These are phyloP conservation scores for Epithele typhae DNA, from an alignment of 768 basidiomycete species.

Conservation along the genomic window DNA sequence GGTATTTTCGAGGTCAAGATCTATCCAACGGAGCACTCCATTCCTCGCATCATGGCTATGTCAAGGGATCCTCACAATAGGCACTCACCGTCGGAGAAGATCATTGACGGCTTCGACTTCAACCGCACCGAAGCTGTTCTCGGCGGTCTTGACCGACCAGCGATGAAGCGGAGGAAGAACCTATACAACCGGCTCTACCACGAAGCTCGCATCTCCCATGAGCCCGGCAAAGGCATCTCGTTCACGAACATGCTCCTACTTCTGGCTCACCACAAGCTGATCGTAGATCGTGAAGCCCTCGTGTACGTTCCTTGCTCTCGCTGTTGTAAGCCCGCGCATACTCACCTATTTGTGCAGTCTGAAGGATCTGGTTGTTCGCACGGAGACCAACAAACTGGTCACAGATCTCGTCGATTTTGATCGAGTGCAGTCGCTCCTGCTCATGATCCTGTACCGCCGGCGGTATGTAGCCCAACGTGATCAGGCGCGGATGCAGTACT, in stretches of 20 bases:
- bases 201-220: conserved; percentile 75
- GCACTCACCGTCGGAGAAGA: conserved; percentile 28
- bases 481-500: conserved; percentile 30
- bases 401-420: conserved; percentile 83
- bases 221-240: conserved; percentile 75
- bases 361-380: conserved; percentile 74
- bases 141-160: conserved; percentile 56
- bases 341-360: conserved; percentile 58
- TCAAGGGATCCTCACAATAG: conserved; percentile 38
- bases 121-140: conserved; percentile 55
- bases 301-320: conserved; percentile 64
- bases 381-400: conserved; percentile 74
- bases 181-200: conserved; percentile 78
- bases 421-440: conserved; percentile 75
- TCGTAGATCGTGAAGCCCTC: conserved; percentile 84
- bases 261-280: conserved; percentile 87
- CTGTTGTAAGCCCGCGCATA: no score
- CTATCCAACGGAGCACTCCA: conserved; percentile 67
- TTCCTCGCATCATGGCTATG: conserved; percentile 52
- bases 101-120: conserved; percentile 57
- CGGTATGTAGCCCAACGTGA: conserved; percentile 56
- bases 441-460: conserved; percentile 68
- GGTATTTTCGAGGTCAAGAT: conserved; percentile 88
- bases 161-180: conserved; percentile 61
- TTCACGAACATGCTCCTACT: conserved; percentile 88